phyloP scores from a whole-genome alignment of 2,329 filamentous ascomycete species.

The Neonectria hederae region DNA sequence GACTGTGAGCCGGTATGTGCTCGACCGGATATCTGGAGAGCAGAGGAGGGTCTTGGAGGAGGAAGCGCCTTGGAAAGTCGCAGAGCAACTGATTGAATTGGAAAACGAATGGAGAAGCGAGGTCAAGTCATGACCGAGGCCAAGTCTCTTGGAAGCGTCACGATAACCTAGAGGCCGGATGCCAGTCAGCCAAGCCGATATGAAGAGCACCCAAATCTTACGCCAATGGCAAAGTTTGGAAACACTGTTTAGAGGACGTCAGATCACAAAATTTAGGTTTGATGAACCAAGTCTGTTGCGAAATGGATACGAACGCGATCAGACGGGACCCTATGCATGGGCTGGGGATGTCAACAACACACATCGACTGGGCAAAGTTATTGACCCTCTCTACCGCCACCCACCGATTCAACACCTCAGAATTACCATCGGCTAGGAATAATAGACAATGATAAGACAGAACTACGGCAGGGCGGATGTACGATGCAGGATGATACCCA shows the following conservation, averaged over 20 bases:
- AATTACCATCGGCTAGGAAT: neutral
- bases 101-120: constrained; percentile 51
- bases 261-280: neutral
- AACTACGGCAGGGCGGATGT: neutral
- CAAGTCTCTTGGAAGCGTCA: neutral
- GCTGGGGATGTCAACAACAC: neutral
- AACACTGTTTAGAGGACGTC: neutral
- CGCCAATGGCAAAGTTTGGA: neutral
- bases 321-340: no score
- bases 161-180: neutral
- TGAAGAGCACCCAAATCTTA: neutral
- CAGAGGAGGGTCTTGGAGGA: constrained; percentile 63
- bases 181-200: neutral
- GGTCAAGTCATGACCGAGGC: constrained; percentile 27
- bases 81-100: constrained; percentile 59
- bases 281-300: neutral
- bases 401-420: neutral
- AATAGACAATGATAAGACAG: neutral
- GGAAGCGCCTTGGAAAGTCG: constrained; percentile 61
- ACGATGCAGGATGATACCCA: neutral
- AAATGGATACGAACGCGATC: neutral
- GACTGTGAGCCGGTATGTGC: constrained; percentile 80
- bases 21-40: constrained; percentile 69
- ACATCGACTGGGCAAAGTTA: neutral
- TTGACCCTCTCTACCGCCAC: neutral